Base-by-base conservation (phyloP, 805 yeast species). In the Lipomyces yamanashiensis region DNA sequence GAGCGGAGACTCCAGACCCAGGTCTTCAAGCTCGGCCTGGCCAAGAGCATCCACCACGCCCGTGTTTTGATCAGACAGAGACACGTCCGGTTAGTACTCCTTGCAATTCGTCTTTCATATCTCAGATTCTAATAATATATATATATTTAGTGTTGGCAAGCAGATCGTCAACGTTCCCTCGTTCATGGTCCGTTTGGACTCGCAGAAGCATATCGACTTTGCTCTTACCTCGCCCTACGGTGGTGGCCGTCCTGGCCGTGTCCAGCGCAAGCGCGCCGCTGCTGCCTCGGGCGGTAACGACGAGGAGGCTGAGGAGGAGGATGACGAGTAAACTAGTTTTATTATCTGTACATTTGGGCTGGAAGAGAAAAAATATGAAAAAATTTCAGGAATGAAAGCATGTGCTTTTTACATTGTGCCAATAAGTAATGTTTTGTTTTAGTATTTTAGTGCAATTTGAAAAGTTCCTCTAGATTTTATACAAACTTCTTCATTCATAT, bases 201-300 rank as follows among this genome's bases (percentile, higher is more conserved):
- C 99, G 74, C 99, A 95, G 85, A 95, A 95, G 90, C 98, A 95
- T 92, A 91, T 95, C 84, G 98, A 95, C 88, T 95, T 93, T 78
- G 96, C 99, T 77, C 89, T 95, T 81, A 91, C 90, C 82, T 95
- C 99, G 74, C 99, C 99, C 82, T 93, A 90, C 92, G 99, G 99
- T 83, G 99, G 99, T 85, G 99, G 97, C 77, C 93, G 99, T 87
- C 96, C 99, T 76, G 99, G 99, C 82, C 95, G 99, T 88, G 96
- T 91, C 79, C 96, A 95, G 89, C 90, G 86, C 83, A 87, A 89
- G 87, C 80, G 83, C 75, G 83, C 80, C 75, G 83, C 85, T 81
- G 84, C 80, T 74, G 82, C 78, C 72, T 88, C 80, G 71, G 92
- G 81, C 72, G 93, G 82, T 76, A 91, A 79, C 70, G 93, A 79